Percentiles rank a stretch among this genome's conserved stretches.
Evolutionary conservation across 2,329 filamentous ascomycete genomes (phyloP).

Genomic region (Aspergillus sp.): DNA sequence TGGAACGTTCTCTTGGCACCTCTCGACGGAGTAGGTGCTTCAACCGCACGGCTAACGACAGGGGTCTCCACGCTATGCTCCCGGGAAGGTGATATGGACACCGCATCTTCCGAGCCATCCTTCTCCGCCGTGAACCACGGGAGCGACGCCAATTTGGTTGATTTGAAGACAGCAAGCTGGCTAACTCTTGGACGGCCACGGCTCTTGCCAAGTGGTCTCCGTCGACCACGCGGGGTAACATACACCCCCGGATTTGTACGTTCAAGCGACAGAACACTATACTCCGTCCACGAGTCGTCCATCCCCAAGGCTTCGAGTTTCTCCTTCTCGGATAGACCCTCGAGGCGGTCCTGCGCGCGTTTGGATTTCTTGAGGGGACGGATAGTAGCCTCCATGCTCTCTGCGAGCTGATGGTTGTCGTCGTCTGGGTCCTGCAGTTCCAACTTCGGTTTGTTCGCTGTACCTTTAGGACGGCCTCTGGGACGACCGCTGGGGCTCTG

Average conservation of each 20-base stretch:
- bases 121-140: slow-evolving; percentile 27
- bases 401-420: too few species aligned
- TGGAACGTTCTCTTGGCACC: slow-evolving; percentile 8
- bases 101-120: slow-evolving; percentile 4
- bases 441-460: slow-evolving; percentile 9
- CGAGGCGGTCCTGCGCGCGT: slow-evolving; percentile 12
- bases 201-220: slow-evolving; percentile 29
- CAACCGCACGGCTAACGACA: background rate
- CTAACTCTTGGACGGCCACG: slow-evolving; percentile 33
- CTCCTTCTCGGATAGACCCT: slow-evolving; percentile 30
- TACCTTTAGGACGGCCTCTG: slow-evolving; percentile 12
- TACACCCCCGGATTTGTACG: slow-evolving; percentile 34
- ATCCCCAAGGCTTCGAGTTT: slow-evolving; percentile 31
- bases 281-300: slow-evolving; percentile 36
- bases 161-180: slow-evolving; percentile 35
- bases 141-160: slow-evolving; percentile 22
- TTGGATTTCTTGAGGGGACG: slow-evolving; percentile 7
- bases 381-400: background rate
- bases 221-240: slow-evolving; percentile 31
- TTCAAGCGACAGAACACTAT: slow-evolving; percentile 30
- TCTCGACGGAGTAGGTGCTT: slow-evolving; percentile 1
- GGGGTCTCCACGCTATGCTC: background rate
- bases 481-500: slow-evolving; percentile 6
- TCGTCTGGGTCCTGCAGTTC: slow-evolving; percentile 2
- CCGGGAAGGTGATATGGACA: background rate